A percentile compares a stretch with the other conserved stretches of the same genome.
Evolutionary conservation across 2,329 filamentous ascomycete species (phyloP).

Genomic region (Talaromyces atroroseus): DNA sequence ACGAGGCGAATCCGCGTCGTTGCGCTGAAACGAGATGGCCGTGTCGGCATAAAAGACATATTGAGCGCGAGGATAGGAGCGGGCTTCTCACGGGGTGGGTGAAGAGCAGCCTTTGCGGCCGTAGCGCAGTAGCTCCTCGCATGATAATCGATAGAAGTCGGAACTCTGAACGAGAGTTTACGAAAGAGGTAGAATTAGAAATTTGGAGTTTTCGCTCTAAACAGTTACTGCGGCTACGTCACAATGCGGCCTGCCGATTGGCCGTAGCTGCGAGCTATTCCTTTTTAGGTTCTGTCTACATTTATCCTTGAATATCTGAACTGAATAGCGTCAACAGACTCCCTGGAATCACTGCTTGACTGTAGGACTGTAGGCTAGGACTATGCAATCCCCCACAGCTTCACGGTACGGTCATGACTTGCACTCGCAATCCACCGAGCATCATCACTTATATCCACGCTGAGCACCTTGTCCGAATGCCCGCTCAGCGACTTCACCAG

Average conservation of each 20-base stretch:
- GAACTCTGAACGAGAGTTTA: neutral
- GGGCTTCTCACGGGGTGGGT: neutral
- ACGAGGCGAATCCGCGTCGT: slow-evolving; percentile 3
- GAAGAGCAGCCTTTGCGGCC: neutral
- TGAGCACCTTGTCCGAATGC: slow-evolving; percentile 87
- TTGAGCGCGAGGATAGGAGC: neutral
- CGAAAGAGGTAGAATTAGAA: neutral
- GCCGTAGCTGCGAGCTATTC: neutral
- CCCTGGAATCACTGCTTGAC: too few relatives aligned
- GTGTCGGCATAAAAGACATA: slow-evolving; percentile 9
- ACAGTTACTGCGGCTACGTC: neutral
- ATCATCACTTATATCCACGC: slow-evolving; percentile 80
- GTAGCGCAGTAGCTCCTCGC: slow-evolving; percentile 2
- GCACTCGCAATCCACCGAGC: slow-evolving; percentile 90
- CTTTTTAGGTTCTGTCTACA: neutral
- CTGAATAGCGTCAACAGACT: too few relatives aligned
- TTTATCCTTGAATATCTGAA: too few relatives aligned
- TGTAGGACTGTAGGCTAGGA: too few relatives aligned
- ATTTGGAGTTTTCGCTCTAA: neutral
- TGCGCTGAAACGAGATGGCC: neutral
- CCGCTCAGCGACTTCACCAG: slow-evolving; percentile 81
- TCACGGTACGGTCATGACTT: slow-evolving; percentile 90
- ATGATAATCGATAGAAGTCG: neutral
- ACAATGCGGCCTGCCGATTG: slow-evolving; percentile 2
- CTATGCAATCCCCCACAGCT: slow-evolving; percentile 81